Percentiles rank a stretch among this genome's conserved stretches.
phyloP scores from a whole-genome alignment of 257 asterid genomes.

The Lycium ferocissimum region DNA sequence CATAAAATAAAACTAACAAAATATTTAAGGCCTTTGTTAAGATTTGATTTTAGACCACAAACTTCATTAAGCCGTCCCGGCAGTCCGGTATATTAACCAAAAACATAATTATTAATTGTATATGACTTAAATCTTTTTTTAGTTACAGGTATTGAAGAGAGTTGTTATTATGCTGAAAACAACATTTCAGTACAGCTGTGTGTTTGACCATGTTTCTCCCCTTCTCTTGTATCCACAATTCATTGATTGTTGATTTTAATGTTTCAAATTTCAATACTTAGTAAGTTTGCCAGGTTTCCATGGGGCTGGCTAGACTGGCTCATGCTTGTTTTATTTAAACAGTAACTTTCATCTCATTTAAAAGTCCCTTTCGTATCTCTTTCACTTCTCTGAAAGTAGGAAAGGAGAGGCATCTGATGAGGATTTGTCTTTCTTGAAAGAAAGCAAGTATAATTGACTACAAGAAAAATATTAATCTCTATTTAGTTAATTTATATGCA shows the following conservation, averaged over 20 bases:
- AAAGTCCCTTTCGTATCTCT: slow-evolving; percentile 32
- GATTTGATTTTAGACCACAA: neutral
- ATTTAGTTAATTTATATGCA: neutral
- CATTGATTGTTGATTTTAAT: slow-evolving; percentile 25
- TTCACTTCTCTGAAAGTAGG: slow-evolving; percentile 39
- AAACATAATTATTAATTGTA: neutral
- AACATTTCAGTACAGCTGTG: neutral
- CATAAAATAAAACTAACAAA: neutral
- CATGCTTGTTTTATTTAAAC: slow-evolving; percentile 34
- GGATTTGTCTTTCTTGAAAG: slow-evolving; percentile 13
- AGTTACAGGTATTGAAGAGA: neutral
- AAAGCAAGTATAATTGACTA: slow-evolving; percentile 2
- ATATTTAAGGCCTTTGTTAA: too few relatives aligned
- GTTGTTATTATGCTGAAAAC: slow-evolving; percentile 1
- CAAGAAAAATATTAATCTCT: neutral
- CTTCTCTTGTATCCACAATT: slow-evolving; percentile 11
- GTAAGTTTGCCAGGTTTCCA: neutral
- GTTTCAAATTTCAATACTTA: neutral
- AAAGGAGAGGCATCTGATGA: slow-evolving; percentile 18
- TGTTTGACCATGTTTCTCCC: slow-evolving; percentile 24
- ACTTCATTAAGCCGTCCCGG: neutral
- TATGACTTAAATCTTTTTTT: neutral
- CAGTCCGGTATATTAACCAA: neutral
- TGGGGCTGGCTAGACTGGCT: slow-evolving; percentile 33
- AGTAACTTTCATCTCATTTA: slow-evolving; percentile 48